phyloP scores from a whole-genome alignment of 2,329 filamentous ascomycete species.

The Sclerotinia minor region DNA sequence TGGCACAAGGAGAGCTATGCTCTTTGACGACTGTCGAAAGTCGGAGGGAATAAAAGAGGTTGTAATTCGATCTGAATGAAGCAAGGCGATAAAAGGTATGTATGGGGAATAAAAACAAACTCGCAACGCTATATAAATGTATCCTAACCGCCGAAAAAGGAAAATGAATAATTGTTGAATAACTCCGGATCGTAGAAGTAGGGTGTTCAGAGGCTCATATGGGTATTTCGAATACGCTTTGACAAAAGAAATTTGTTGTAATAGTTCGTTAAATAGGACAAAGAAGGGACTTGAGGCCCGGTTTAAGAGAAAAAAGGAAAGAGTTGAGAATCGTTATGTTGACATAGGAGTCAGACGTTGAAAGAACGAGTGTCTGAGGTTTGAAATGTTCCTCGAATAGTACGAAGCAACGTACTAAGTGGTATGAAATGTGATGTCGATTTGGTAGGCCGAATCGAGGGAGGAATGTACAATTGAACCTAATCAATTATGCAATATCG shows the following conservation, averaged over 20 bases:
- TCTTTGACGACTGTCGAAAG: slow-evolving; percentile 33
- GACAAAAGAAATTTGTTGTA: slow-evolving; percentile 52
- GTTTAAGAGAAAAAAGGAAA: slow-evolving; percentile 42
- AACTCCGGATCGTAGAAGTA: slow-evolving; percentile 44
- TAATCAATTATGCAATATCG: slow-evolving; percentile 28
- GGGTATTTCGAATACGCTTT: slow-evolving; percentile 47
- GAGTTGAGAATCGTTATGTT: slow-evolving; percentile 42
- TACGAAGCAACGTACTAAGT: slow-evolving; percentile 18
- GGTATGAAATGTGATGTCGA: slow-evolving; percentile 29
- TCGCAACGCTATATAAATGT: slow-evolving; percentile 44
- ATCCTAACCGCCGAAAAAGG: slow-evolving; percentile 38
- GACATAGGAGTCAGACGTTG: slow-evolving; percentile 40
- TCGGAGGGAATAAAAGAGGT: slow-evolving; percentile 29
- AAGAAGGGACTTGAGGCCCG: slow-evolving; percentile 39
- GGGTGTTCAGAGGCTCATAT: slow-evolving; percentile 45
- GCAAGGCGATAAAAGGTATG: slow-evolving; percentile 27
- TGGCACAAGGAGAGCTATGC: slow-evolving; percentile 38
- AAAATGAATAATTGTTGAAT: slow-evolving; percentile 36
- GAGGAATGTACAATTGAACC: slow-evolving; percentile 30
- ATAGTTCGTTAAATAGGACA: slow-evolving; percentile 43
- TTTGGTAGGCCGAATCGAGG: slow-evolving; percentile 32
- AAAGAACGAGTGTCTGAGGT: slow-evolving; percentile 39
- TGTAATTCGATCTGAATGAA: slow-evolving; percentile 29
- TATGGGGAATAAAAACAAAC: slow-evolving; percentile 38
- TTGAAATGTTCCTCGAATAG: slow-evolving; percentile 30